Conservation (phyloP, 192 early-diverging fungal species). For the Podila clonocystis region DNA sequence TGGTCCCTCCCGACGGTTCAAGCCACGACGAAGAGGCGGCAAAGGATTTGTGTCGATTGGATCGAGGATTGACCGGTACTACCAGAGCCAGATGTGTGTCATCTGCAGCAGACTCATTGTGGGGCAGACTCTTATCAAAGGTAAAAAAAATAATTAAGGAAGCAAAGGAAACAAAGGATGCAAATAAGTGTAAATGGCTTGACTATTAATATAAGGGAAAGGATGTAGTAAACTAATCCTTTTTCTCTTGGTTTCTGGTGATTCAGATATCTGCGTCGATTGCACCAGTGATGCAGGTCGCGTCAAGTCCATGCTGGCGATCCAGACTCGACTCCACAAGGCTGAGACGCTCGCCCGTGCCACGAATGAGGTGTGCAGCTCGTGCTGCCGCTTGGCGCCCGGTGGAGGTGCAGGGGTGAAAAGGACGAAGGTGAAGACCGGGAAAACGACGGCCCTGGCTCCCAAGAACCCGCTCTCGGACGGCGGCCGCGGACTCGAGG, state of each 20-base stretch:
- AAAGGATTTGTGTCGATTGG: slow-evolving; percentile 32
- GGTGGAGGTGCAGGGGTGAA: slow-evolving; percentile 14
- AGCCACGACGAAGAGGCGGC: slow-evolving; percentile 25
- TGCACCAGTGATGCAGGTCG: slow-evolving; percentile 18
- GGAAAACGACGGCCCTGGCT: background rate
- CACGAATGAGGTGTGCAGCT: slow-evolving; percentile 34
- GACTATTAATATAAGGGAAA: background rate
- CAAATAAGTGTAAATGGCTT: background rate
- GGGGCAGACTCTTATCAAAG: slow-evolving; percentile 4
- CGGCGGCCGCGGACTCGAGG: slow-evolving; percentile 12
- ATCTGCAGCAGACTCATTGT: slow-evolving; percentile 63
- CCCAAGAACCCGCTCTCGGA: background rate
- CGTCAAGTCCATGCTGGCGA: slow-evolving; percentile 4
- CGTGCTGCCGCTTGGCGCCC: slow-evolving; percentile 24
- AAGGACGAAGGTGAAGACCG: background rate
- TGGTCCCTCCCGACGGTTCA: slow-evolving; percentile 10
- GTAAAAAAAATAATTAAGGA: background rate
- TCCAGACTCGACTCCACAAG: slow-evolving; percentile 22
- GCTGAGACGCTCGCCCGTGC: slow-evolving; percentile 29
- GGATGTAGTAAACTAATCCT: background rate
- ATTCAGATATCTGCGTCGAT: slow-evolving; percentile 8
- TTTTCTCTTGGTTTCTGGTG: background rate
- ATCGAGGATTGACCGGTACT: slow-evolving; percentile 76
- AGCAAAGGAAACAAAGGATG: slow-evolving; percentile 1
- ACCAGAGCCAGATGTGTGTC: slow-evolving; percentile 69